Evolutionary conservation across 805 yeast species (phyloP).

Genomic region (Tetrapisispora fleetii): DNA sequence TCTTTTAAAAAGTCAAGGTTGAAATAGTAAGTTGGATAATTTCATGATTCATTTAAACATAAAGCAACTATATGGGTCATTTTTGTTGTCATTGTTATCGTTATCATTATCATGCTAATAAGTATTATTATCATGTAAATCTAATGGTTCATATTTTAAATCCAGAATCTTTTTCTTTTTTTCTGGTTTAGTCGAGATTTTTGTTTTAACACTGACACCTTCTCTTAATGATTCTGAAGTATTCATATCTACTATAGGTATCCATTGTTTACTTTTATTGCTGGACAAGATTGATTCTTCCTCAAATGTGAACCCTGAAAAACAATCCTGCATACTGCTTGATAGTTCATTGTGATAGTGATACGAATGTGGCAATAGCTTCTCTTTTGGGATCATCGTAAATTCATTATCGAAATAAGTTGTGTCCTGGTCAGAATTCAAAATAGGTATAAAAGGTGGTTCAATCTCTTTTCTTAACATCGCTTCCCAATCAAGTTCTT

Average conservation of each 20-base stretch:
- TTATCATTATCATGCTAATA: no score
- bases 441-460: constrained; percentile 94
- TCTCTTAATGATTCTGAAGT: neutral
- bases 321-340: constrained; percentile 87
- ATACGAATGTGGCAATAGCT: constrained; percentile 43
- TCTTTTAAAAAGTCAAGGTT: neutral
- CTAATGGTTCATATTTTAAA: neutral
- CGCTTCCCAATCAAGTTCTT: constrained; percentile 82
- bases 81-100: no score
- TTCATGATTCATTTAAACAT: neutral
- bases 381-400: constrained; percentile 81
- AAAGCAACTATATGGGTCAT: no score
- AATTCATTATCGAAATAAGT: constrained; percentile 97
- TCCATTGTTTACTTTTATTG: neutral
- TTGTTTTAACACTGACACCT: neutral
- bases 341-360: constrained; percentile 44
- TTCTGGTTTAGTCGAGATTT: neutral
- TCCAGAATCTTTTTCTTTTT: neutral
- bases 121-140: neutral
- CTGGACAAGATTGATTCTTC: constrained; percentile 48
- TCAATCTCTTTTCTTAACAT: constrained; percentile 72
- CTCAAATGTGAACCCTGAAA: constrained; percentile 89
- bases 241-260: neutral
- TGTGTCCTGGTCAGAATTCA: constrained; percentile 83
- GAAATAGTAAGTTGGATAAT: neutral